Percentiles rank a stretch among this genome's conserved stretches.
Conservation (phyloP, 495 filamentous ascomycete genomes). For the Venustampulla echinocandica region DNA sequence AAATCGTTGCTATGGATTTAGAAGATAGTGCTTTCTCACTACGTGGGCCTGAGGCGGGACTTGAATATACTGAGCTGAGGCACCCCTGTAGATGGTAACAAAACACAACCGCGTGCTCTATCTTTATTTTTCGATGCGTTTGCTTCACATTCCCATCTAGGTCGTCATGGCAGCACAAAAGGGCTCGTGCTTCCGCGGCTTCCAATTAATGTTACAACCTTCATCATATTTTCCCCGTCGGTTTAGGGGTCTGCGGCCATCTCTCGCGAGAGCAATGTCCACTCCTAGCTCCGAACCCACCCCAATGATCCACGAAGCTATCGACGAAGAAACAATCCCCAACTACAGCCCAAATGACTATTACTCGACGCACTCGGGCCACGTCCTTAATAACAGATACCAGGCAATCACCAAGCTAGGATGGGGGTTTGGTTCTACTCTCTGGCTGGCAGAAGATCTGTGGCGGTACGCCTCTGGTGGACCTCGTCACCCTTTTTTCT, state of each 20-base stretch:
- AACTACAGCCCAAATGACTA: conserved; percentile 1
- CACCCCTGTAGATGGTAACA: too few relatives aligned
- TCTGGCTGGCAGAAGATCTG: conserved; percentile 34
- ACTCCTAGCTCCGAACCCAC: background rate
- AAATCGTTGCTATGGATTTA: too few relatives aligned
- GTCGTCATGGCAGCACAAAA: background rate
- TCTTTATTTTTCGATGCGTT: too few relatives aligned
- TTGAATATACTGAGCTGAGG: too few relatives aligned
- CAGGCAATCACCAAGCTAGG: conserved; percentile 5
- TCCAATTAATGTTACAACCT: background rate
- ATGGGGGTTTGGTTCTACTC: conserved; percentile 24
- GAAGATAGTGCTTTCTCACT: too few relatives aligned
- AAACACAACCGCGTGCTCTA: too few relatives aligned
- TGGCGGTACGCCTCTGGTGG: conserved; percentile 1
- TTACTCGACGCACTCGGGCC: conserved; percentile 2
- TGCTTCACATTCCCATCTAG: too few relatives aligned
- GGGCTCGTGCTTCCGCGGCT: background rate
- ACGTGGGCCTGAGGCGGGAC: too few relatives aligned
- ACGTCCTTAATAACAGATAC: conserved; percentile 5
- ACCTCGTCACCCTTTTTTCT: background rate
- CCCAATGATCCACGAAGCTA: background rate
- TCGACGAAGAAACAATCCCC: conserved; percentile 6
- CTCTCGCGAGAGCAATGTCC: background rate
- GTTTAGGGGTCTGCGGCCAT: background rate
- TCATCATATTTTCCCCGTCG: background rate